Evolutionary conservation across 169 alveolate species (phyloP), one percentile per base, ranked within the genome.

Genomic region (Cryptosporidium xiaoi): DNA sequence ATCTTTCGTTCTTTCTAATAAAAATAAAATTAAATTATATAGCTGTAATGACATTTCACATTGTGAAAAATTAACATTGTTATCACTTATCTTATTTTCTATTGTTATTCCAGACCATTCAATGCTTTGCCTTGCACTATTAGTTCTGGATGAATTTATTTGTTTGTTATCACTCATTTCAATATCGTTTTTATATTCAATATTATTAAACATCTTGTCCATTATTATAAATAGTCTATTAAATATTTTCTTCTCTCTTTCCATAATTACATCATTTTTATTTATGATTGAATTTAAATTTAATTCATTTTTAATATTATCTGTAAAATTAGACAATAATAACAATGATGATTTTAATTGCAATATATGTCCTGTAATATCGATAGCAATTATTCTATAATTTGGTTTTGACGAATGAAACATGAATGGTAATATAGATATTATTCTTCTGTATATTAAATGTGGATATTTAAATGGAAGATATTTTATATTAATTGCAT

Each of bases 51-150:
- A 71, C 87, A 77, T 77, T 77, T 77, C 87, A 29, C 64, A 34
- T 24, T 77, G 64, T 58, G 71, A 62, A 77, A 77, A 60, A 40
- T 62, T 77, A 34, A 29, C 34, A 4, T 29, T 46, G 1, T 46
- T 20, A 18, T 10, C 27, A 8, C 40, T 60, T n/a, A 13, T 2
- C 40, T 24, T 20, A 3, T 36, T 40, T 15, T 77, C 71, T 15
- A 77, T 40, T 13, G 87, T 62, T 20, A 77, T 62, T 60, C 87
- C 87, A 20, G 71, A 60, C 87, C 87, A 77, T 33, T 77, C 87
- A 7, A 77, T 77, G 56, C 87, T 77, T 60, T 77, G 87, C 56
- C 87, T 77, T n/a, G 87, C 87, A 48, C 87, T 77, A 20, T 71
- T 77, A 34, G 36, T 77, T 18, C 87, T 51, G 13, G 51, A 58